Percentiles rank a stretch among this genome's conserved stretches.
phyloP scores from a whole-genome alignment of 1,139 yeast species.

The Geotrichum histeridarum region DNA sequence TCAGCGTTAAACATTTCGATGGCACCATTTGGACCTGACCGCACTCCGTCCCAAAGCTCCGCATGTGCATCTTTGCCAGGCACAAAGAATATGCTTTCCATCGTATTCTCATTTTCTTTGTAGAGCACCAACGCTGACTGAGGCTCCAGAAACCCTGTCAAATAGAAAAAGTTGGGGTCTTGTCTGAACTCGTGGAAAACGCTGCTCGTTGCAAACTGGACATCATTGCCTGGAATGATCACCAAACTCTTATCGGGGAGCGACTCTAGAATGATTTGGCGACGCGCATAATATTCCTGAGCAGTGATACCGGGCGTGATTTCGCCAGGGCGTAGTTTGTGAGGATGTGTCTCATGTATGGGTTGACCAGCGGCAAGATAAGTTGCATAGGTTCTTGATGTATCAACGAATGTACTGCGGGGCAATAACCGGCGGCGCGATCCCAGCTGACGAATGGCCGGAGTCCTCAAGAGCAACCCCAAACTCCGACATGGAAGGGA shows the following conservation, averaged over 20 bases:
- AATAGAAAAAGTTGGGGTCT: conserved; percentile 76
- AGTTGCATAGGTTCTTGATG: neutral
- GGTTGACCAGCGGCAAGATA: conserved; percentile 66
- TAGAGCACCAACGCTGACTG: conserved; percentile 73
- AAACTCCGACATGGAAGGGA: neutral
- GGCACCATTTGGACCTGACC: conserved; percentile 84
- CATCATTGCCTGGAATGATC: conserved; percentile 64
- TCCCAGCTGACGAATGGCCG: neutral
- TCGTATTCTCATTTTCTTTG: conserved; percentile 45
- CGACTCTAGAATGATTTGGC: conserved; percentile 51
- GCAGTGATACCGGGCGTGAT: conserved; percentile 87
- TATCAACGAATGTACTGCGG: neutral
- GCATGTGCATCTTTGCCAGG: conserved; percentile 72
- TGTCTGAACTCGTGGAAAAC: conserved; percentile 92
- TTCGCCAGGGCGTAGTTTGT: conserved; percentile 65
- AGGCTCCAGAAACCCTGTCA: conserved; percentile 94
- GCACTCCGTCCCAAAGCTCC: conserved; percentile 93
- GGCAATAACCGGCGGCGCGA: neutral
- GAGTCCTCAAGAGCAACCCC: neutral
- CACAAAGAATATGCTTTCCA: conserved; percentile 58
- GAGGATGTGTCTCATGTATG: conserved; percentile 76
- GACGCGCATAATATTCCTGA: conserved; percentile 68
- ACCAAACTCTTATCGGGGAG: conserved; percentile 67
- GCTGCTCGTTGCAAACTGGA: conserved; percentile 79
- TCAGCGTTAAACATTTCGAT: conserved; percentile 84